Conservation (phyloP, 1,284 basidiomycete species). For the Ceratobasidium sp. region DNA sequence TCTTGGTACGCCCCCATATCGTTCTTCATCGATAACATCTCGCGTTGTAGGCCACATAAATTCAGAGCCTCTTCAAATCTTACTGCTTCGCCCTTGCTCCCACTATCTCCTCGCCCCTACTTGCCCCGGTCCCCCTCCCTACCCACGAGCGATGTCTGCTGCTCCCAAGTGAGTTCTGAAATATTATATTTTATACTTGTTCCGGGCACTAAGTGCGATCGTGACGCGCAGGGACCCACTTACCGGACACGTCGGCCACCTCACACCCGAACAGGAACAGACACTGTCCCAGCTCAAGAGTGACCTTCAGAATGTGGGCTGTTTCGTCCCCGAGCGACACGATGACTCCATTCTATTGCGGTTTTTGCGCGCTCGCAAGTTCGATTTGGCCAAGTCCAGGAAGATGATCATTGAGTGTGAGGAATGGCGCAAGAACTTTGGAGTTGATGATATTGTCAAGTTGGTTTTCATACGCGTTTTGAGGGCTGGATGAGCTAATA, state of each 20-base stretch:
- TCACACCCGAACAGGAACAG: slow-evolving; percentile 61
- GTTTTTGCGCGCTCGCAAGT: slow-evolving; percentile 93
- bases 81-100: no score
- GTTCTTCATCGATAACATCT: no score
- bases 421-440: slow-evolving; percentile 89
- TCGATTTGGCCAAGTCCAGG: slow-evolving; percentile 82
- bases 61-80: no score
- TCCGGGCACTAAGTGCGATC: no score
- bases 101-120: no score
- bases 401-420: slow-evolving; percentile 83
- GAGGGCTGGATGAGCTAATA: slow-evolving; percentile 4
- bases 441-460: slow-evolving; percentile 85
- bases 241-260: slow-evolving; percentile 43
- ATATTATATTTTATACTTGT: background rate
- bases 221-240: slow-evolving; percentile 39
- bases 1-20: no score
- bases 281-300: slow-evolving; percentile 74
- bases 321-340: slow-evolving; percentile 72
- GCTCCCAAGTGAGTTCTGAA: slow-evolving; percentile 10
- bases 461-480: slow-evolving; percentile 52
- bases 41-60: no score
- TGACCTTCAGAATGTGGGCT: slow-evolving; percentile 66
- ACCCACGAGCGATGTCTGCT: no score
- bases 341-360: slow-evolving; percentile 80
- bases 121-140: slow-evolving; percentile 19